Conservation (phyloP, 108 stramenopile genomes). For the Skeletonema grethae region DNA sequence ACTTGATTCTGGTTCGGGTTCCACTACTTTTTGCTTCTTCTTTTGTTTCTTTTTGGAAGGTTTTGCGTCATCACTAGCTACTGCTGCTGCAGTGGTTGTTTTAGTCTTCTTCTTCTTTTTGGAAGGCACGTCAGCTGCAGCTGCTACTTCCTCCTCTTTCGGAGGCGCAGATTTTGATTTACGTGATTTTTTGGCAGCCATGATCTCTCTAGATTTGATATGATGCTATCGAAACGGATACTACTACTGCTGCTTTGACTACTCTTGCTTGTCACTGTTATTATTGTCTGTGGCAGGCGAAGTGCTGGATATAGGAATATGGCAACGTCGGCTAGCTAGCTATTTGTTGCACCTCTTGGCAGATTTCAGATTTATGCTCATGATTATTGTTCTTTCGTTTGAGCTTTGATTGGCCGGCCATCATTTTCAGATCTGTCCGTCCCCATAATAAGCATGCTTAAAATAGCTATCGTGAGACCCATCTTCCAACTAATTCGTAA, state of each 20-base stretch:
- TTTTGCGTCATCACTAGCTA: background rate
- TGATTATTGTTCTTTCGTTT: background rate
- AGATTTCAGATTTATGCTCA: too few species aligned
- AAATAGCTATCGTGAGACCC: too few species aligned
- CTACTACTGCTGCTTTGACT: background rate
- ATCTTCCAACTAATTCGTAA: too few species aligned
- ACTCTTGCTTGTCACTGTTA: too few species aligned
- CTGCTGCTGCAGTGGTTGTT: background rate
- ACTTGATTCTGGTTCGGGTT: background rate
- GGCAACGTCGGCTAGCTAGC: too few species aligned
- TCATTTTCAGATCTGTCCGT: background rate
- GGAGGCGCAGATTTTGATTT: background rate
- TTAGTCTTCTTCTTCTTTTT: background rate
- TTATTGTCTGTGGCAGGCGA: too few species aligned
- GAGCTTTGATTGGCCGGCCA: background rate
- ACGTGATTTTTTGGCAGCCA: constrained; percentile 6
- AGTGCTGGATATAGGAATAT: too few species aligned
- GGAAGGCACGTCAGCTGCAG: background rate
- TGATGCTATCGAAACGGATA: too few species aligned
- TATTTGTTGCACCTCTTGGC: too few species aligned
- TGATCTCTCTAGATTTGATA: too few species aligned
- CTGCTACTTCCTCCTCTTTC: background rate
- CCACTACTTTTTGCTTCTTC: background rate
- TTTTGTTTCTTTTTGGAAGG: background rate
- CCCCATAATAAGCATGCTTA: too few species aligned